phyloP scores from a whole-genome alignment of 164 flowering plant species.

The Vitis cinerea region DNA sequence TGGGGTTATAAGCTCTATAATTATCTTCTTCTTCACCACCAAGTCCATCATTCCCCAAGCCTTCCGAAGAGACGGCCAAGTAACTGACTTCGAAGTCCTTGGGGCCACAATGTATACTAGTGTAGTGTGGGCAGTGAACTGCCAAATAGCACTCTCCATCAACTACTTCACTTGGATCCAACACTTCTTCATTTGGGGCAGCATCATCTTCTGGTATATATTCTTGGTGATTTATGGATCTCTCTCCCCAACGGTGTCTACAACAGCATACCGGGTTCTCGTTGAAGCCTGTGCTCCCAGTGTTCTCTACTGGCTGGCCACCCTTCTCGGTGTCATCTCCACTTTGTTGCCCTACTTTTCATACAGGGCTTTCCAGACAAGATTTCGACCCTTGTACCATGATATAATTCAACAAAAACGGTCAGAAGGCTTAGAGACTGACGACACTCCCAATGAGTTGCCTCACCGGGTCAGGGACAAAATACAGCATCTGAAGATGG shows the following conservation, averaged over 20 bases:
- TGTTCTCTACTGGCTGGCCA: conserved; percentile 51
- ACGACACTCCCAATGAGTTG: conserved; percentile 15
- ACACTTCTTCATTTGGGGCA: conserved; percentile 87
- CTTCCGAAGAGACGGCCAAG: conserved; percentile 62
- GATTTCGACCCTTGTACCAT: conserved; percentile 71
- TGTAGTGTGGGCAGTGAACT: conserved; percentile 82
- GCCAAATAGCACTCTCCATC: conserved; percentile 74
- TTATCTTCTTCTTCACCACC: conserved; percentile 64
- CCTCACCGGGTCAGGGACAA: conserved; percentile 13
- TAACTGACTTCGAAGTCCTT: conserved; percentile 48
- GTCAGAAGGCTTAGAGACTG: conserved; percentile 23
- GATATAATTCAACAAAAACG: conserved; percentile 42
- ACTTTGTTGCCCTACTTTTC: conserved; percentile 56
- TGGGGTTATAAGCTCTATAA: conserved; percentile 55
- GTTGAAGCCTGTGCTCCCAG: conserved; percentile 72
- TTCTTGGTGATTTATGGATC: conserved; percentile 63
- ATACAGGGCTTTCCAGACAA: conserved; percentile 50
- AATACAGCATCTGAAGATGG: conserved; percentile 21
- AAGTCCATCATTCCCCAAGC: conserved; percentile 43
- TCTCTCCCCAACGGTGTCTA: conserved; percentile 53
- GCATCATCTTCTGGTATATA: conserved; percentile 67
- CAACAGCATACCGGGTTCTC: conserved; percentile 67
- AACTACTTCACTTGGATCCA: conserved; percentile 94
- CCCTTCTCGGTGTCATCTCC: conserved; percentile 50
- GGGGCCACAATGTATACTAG: conserved; percentile 72